Evolutionary conservation across 1,284 basidiomycete species (phyloP).

Genomic region (Kwoniella shivajii): DNA sequence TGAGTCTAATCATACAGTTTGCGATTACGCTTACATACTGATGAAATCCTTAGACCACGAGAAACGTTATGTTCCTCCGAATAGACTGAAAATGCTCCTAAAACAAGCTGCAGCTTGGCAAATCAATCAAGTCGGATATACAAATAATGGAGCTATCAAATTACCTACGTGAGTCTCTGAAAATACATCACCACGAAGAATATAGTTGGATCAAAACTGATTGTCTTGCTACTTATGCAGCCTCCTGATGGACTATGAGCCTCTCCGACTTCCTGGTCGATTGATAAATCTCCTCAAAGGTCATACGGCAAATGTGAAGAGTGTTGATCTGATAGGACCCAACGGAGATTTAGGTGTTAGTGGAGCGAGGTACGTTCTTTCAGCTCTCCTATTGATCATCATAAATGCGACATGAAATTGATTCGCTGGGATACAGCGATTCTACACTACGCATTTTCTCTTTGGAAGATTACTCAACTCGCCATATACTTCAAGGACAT

Average conservation of each 20-base stretch:
- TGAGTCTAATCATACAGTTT: constrained; percentile 3
- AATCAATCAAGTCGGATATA: constrained; percentile 35
- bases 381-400: constrained; percentile 5
- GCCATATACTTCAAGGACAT: constrained; percentile 50
- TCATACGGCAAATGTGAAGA: constrained; percentile 57
- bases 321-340: constrained; percentile 54
- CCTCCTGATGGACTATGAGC: constrained; percentile 47
- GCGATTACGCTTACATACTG: not conserved
- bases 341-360: constrained; percentile 50
- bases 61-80: constrained; percentile 49
- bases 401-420: not conserved
- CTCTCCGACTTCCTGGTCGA: constrained; percentile 37
- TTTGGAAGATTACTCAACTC: constrained; percentile 24
- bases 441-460: constrained; percentile 48
- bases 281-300: constrained; percentile 43
- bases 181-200: not conserved
- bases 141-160: constrained; percentile 6
- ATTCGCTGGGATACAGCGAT: constrained; percentile 32
- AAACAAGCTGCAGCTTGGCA: constrained; percentile 58
- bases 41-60: constrained; percentile 4
- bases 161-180: constrained; percentile 26
- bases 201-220: not conserved
- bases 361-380: constrained; percentile 53
- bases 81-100: constrained; percentile 54
- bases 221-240: constrained; percentile 13